Base-by-base conservation (phyloP, 169 alveolate genomes). In the Plasmodium chabaudi region DNA sequence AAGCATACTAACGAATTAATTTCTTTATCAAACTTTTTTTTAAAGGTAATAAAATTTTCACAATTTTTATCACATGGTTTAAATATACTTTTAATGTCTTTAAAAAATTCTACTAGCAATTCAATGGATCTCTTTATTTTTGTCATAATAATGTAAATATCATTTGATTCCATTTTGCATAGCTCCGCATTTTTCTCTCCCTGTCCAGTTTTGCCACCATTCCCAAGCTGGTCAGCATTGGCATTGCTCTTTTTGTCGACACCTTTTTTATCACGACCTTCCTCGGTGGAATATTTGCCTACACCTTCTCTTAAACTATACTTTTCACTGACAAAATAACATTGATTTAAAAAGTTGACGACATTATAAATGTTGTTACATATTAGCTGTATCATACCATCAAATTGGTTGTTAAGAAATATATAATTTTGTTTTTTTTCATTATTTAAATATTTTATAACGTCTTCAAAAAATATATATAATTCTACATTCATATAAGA, bases 401-500 rank as follows among this genome's bases (percentile, higher is more conserved):
- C 42, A 42, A 51, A 55, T 44, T 60, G 72, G 13, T 17, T 86
- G 44, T 39, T 44, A 49, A 3, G 7, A 61, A 82, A 82, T 12
- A 60, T 19, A 39, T 0, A 25, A 65, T 59, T 67, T 2, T 57
- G 23, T 34, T 7, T 34, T 25, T 34, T 51, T 15, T 23, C 55
- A 12, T 51, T 34, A 10, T 47, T 56, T 39, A 42, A 65, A 70
- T 69, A 56, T 15, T 68, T 86, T 63, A 82, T 65, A 47, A 82
- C 56, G 21, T 65, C 39, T 53, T 82, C 90, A 67, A 70, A 57
- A 82, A 82, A 82, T 23, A 82, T 23, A 64, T 86, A 70, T 49
- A 86, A 65, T 65, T 86, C 91, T 42, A 86, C 75, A 51, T 59
- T 70, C 91, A 86, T 86, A 65, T 86, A 86, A 0, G 87, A 68